phyloP scores from a whole-genome alignment of 306 rosid species.

The Vigna mungo region DNA sequence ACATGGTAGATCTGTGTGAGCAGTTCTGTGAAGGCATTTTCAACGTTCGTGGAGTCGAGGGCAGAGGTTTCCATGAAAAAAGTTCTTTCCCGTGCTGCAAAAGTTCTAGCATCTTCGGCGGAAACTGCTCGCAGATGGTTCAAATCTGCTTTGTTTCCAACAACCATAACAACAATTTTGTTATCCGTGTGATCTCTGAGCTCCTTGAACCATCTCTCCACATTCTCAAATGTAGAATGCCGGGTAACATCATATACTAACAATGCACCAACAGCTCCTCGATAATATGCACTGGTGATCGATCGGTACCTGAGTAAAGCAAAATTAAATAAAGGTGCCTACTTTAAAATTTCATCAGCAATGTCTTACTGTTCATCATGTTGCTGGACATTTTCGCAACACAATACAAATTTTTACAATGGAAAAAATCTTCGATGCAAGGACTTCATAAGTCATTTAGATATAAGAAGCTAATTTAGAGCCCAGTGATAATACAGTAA shows the following conservation, averaged over 20 bases:
- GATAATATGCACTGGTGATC: constrained; percentile 81
- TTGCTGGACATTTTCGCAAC: constrained; percentile 7
- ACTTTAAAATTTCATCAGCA: background rate
- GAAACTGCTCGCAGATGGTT: constrained; percentile 77
- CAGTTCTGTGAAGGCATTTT: constrained; percentile 77
- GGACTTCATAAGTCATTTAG: constrained; percentile 22
- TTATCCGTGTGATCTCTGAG: constrained; percentile 87
- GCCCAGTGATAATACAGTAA: background rate
- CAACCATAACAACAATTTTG: constrained; percentile 79
- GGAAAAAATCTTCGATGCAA: background rate
- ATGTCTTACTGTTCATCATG: background rate
- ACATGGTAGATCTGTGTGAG: constrained; percentile 67
- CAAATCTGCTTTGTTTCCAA: constrained; percentile 83
- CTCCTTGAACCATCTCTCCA: constrained; percentile 90
- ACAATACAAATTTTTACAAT: constrained; percentile 1
- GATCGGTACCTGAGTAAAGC: constrained; percentile 72
- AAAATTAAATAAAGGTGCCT: constrained; percentile 27
- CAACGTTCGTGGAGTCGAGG: constrained; percentile 77
- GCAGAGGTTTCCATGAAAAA: constrained; percentile 90
- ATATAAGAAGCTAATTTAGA: constrained; percentile 21
- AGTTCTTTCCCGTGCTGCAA: constrained; percentile 68
- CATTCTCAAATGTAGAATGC: constrained; percentile 78
- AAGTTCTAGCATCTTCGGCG: constrained; percentile 63
- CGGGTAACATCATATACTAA: constrained; percentile 87
- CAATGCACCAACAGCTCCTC: constrained; percentile 89